Evolutionary conservation across 176 grass and related monocot genomes (phyloP), one percentile per base, ranked within the genome.

Genomic region (Musa schizocarpa): DNA sequence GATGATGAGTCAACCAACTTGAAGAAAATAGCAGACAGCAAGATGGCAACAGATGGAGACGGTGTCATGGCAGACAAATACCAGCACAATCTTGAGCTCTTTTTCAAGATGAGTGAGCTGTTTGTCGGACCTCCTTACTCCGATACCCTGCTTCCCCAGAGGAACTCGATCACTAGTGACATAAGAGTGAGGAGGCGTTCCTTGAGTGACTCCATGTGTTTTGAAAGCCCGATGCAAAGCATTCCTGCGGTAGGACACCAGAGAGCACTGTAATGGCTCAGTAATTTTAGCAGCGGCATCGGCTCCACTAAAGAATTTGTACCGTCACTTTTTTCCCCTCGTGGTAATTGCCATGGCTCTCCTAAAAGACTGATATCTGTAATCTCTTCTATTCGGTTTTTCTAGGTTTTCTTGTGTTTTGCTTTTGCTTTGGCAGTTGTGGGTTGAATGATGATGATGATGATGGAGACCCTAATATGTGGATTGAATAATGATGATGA

Each of bases 161-260:
- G 78, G 53, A 57, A 25, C 13, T 54, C 72, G 73, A 86, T 48
- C 71, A 62, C 72, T 25, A 24, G 53, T 48, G 48, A 19, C 16
- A 3, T 54, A 27, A 90, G 83, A 68, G 89, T 59, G 69, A 90
- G 76, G 78, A 87, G 79, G 54, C 85, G 89, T 13, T 88, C 93
- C n/a, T 65, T 88, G 72, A 92, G 89, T 55, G 87, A 86, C 50
- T 83, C 87, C 0, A 59, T 78, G 9, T 68, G 49, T 48, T 82
- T 81, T 52, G 80, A 81, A 49, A 72, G 81, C 21, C 76, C 50
- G 11, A 14, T 19, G 2, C 70, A 68, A 24, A 86, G 80, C 65
- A 43, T 68, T 29, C 34, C 65, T 22, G 21, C 65, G 0, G 26
- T 29, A 29, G 27, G 65, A 5, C 34, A 6, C 4, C 34, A 43